Evolutionary conservation across 371 early-diverging fungal species (phyloP).

Genomic region (Rhizomucor miehei): DNA sequence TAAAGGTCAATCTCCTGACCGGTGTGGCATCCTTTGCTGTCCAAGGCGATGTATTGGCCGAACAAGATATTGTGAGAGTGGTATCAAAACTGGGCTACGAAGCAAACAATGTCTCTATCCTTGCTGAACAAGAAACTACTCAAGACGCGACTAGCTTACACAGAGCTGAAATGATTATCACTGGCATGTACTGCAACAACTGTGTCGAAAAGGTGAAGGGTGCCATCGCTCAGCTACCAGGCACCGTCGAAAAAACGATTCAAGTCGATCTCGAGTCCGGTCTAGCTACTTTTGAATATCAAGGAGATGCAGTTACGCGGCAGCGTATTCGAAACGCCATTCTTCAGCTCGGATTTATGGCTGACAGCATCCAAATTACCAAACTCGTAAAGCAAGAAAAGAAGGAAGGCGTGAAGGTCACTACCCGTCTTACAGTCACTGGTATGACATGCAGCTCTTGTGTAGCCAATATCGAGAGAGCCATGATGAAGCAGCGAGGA

Average conservation of each 20-base stretch:
- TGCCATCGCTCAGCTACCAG: slow-evolving; percentile 32
- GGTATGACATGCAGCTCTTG: slow-evolving; percentile 89
- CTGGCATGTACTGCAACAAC: slow-evolving; percentile 70
- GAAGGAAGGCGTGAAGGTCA: slow-evolving; percentile 10
- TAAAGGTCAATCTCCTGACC: slow-evolving; percentile 41
- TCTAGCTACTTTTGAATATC: slow-evolving; percentile 38
- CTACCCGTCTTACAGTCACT: slow-evolving; percentile 50
- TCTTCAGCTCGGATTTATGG: slow-evolving; percentile 48
- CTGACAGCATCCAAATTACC: slow-evolving; percentile 50
- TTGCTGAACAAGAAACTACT: slow-evolving; percentile 13
- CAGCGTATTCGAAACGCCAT: slow-evolving; percentile 39
- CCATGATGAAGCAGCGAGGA: slow-evolving; percentile 50
- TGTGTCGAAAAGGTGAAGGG: slow-evolving; percentile 60
- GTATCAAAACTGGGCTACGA: slow-evolving; percentile 66
- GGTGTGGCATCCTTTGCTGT: slow-evolving; percentile 47
- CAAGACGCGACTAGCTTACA: slow-evolving; percentile 6
- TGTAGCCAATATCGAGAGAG: slow-evolving; percentile 69
- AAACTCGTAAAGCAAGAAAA: slow-evolving; percentile 18
- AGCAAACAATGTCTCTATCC: slow-evolving; percentile 33
- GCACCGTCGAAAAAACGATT: slow-evolving; percentile 31
- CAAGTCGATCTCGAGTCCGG: slow-evolving; percentile 47
- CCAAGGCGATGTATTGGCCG: slow-evolving; percentile 19
- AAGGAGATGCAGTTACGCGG: slow-evolving; percentile 26
- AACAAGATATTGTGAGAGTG: slow-evolving; percentile 35
- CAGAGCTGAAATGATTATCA: slow-evolving; percentile 34